Percentiles rank a stretch among this genome's conserved stretches.
Evolutionary conservation across 106 monocot genomes (phyloP).

Genomic region (Allium sativum): DNA sequence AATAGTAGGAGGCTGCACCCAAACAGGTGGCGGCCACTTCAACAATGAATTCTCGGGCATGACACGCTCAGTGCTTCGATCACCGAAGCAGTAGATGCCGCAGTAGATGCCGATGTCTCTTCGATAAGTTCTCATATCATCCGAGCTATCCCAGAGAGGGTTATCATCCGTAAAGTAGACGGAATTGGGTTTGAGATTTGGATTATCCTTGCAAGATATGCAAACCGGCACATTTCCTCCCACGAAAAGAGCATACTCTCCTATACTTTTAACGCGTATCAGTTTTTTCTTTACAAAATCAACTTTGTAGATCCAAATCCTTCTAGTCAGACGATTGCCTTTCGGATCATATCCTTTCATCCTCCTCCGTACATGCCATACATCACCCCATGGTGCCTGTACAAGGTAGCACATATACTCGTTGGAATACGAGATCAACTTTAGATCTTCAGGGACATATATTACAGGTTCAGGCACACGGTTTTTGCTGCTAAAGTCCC

Average conservation of each 20-base stretch:
- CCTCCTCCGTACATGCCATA: background rate
- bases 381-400: background rate
- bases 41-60: no score
- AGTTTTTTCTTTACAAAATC: background rate
- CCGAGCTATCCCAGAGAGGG: no score
- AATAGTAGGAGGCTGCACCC: no score
- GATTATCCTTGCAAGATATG: no score
- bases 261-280: background rate
- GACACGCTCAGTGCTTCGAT: no score
- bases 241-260: background rate
- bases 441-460: background rate
- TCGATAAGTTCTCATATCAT: no score
- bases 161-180: no score
- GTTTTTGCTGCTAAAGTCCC: background rate
- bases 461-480: background rate
- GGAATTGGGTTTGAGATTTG: no score
- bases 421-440: background rate
- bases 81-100: no score
- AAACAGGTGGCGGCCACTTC: no score
- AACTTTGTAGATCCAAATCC: background rate
- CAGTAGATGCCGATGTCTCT: no score
- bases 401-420: background rate
- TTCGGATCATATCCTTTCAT: background rate
- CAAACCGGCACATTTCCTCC: no score
- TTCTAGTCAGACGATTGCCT: background rate